Evolutionary conservation across 495 filamentous ascomycete species (phyloP).

Genomic region (Achaetomiella virescens): DNA sequence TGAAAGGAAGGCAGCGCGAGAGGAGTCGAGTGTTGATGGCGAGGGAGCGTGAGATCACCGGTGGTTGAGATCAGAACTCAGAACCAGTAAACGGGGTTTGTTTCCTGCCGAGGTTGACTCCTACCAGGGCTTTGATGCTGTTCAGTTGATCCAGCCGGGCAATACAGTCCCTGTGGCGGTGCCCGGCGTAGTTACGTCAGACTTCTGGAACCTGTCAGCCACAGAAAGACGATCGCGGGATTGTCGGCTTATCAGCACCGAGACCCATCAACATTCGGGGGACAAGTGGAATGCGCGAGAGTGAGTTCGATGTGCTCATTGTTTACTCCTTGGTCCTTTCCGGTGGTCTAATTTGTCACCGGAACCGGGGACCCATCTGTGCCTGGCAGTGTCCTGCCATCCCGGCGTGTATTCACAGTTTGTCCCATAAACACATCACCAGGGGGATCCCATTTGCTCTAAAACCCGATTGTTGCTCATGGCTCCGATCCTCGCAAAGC

Average conservation of each 20-base stretch:
- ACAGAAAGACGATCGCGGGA: background rate
- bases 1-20: background rate
- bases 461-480: conserved; percentile 23
- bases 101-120: no score
- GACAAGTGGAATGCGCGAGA: background rate
- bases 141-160: no score
- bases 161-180: no score
- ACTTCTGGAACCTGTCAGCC: no score
- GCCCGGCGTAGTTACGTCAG: no score
- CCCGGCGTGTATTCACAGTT: conserved; percentile 15
- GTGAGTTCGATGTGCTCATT: conserved; percentile 6
- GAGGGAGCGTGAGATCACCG: no score
- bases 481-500: conserved; percentile 31
- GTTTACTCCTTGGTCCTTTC: conserved; percentile 3
- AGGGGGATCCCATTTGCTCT: conserved; percentile 20
- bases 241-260: background rate
- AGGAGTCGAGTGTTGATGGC: no score
- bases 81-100: no score
- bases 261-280: background rate
- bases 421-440: conserved; percentile 21
- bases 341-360: conserved; percentile 5
- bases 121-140: no score
- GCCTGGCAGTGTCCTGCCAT: conserved; percentile 13
- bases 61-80: no score
- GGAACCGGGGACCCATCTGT: background rate